Percentiles rank a stretch among this genome's conserved stretches.
These are phyloP conservation scores for Podosphaera aphanis DNA, from an alignment of 2,329 filamentous ascomycete genomes.

Conservation along the genomic window DNA sequence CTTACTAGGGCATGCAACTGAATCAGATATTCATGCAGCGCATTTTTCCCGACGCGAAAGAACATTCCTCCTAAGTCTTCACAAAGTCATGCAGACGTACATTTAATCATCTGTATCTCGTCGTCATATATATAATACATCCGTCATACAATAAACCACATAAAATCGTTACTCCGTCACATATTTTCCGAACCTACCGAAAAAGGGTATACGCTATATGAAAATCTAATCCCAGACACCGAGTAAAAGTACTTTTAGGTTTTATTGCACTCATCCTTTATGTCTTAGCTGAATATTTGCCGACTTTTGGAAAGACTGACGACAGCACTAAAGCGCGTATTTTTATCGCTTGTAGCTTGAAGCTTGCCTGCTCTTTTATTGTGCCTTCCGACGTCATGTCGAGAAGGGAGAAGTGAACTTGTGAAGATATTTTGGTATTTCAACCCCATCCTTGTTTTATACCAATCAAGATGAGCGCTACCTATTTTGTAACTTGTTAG, in stretches of 20 bases:
- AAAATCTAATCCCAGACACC: neutral
- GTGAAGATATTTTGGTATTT: neutral
- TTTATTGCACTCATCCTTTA: neutral
- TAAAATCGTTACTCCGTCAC: neutral
- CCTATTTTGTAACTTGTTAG: slow-evolving; percentile 1
- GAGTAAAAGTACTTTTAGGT: neutral
- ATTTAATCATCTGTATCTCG: neutral
- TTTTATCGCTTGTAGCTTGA: neutral
- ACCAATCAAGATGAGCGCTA: slow-evolving; percentile 5
- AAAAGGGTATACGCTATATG: neutral
- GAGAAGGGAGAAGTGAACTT: neutral
- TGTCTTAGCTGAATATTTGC: neutral
- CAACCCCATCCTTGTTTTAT: slow-evolving; percentile 4
- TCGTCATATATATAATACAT: neutral
- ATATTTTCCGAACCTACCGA: neutral
- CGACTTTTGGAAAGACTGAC: neutral
- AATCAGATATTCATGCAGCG: neutral
- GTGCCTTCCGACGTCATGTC: neutral
- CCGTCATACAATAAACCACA: neutral
- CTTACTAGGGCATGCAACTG: too few relatives aligned
- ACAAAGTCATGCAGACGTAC: neutral
- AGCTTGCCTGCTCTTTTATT: neutral
- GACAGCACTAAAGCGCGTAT: neutral
- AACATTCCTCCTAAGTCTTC: neutral
- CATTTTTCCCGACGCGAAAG: neutral